Base-by-base conservation (phyloP, 805 yeast genomes). In the Ascoidea rubescens region DNA sequence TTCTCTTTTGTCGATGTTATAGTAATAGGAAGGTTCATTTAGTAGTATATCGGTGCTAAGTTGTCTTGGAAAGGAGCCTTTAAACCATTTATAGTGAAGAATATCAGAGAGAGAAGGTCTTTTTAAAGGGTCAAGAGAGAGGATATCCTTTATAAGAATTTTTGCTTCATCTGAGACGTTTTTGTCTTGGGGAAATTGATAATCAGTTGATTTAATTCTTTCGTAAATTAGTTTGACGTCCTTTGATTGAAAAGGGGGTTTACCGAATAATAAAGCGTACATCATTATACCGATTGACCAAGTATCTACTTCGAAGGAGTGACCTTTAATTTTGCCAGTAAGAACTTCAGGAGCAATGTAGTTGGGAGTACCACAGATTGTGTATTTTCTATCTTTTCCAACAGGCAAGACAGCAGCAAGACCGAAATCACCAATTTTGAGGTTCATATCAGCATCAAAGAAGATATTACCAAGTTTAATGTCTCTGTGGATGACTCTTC, bases 271-370 rank as follows among this genome's bases (percentile, higher is more conserved):
- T 68, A 93, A 75, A 6, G 99, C 97, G 64, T 83, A 93, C 73
- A 93, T 75, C 88, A 93, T 93, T 54, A 93, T 87, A 55, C 99
- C 99, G 58, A 89, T 80, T 7, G 99, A 95, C 99, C 99, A 93
- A 55, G 89, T 79, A 66, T 93, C 99, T 46, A 89, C 97, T 66
- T 89, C 96, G 63, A 80, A 90, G 50, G 95, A 82, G 66, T 93
- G 99, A 6, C 98, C 99, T 10, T 80, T 75, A 51, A 73, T 78
- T 61, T 88, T 88, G 32, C 96, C 95, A 46, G 89, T 86, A 57
- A 93, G 74, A 28, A 93, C 96, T 71, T 93, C 99, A 5, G 99
- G 99, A 0, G 99, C 97, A 64, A 93, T 93, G 66, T 93, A 93
- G 69, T 93, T 93, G 55, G 99, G 99, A 30, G 99, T 93, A 52